Percentiles rank a stretch among this genome's conserved stretches.
phyloP scores from a whole-genome alignment of 2,329 filamentous ascomycete genomes.

The Didymella pomorum region DNA sequence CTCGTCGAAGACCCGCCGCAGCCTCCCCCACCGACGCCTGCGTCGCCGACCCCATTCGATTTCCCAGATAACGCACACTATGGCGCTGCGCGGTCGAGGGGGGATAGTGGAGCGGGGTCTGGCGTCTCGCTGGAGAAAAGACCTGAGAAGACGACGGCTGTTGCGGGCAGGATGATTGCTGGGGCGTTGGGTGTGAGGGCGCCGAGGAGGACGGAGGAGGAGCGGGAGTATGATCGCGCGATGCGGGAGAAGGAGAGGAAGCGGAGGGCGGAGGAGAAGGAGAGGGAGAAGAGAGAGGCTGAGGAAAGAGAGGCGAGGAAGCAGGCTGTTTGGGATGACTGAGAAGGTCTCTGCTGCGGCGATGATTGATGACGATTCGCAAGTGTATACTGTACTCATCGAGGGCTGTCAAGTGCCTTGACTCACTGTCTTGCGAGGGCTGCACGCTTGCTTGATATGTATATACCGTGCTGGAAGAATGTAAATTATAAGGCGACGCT shows the following conservation, averaged over 20 bases:
- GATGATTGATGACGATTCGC: conserved; percentile 6
- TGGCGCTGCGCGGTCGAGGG: conserved; percentile 21
- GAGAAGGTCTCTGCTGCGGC: background rate
- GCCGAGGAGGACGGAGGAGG: conserved; percentile 85
- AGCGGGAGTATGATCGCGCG: conserved; percentile 83
- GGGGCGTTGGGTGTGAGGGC: conserved; percentile 83
- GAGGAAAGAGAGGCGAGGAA: conserved; percentile 77
- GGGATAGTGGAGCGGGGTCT: conserved; percentile 34
- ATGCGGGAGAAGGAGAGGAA: conserved; percentile 85
- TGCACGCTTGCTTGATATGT: conserved; percentile 11
- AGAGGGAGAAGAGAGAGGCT: conserved; percentile 68
- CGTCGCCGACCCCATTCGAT: conserved; percentile 46
- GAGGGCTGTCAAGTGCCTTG: background rate
- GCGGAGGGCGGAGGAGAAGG: conserved; percentile 74
- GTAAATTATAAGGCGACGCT: background rate
- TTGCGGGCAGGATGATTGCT: conserved; percentile 88
- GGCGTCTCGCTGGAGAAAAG: conserved; percentile 50
- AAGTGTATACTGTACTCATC: background rate
- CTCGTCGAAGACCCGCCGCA: conserved; percentile 29
- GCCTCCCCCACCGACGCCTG: conserved; percentile 48
- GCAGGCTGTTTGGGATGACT: conserved; percentile 84
- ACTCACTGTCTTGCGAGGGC: background rate
- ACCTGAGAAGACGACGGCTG: conserved; percentile 92
- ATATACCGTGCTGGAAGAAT: conserved; percentile 11
- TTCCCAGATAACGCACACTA: conserved; percentile 39